These are phyloP conservation scores for Nepenthes mirabilis DNA, from an alignment of 148 eudicot genomes.

Conservation along the genomic window DNA sequence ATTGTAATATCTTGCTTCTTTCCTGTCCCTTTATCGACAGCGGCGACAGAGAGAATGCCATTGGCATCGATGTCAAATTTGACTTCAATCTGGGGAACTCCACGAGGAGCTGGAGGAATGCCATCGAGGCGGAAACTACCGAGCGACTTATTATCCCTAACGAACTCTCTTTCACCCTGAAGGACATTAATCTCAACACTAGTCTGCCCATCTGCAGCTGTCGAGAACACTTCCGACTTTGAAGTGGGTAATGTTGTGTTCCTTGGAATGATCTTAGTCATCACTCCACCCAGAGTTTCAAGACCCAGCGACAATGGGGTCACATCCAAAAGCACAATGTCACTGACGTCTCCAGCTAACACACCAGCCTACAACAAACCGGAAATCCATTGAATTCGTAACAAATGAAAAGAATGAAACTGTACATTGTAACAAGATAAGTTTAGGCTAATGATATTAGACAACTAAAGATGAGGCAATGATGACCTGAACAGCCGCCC, in stretches of 20 bases:
- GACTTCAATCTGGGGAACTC: conserved; percentile 67
- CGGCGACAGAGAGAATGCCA: conserved; percentile 60
- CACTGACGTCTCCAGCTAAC: conserved; percentile 53
- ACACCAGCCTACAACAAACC: conserved; percentile 42
- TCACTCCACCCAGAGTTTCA: conserved; percentile 62
- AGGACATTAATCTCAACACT: conserved; percentile 60
- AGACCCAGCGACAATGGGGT: conserved; percentile 52
- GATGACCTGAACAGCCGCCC: conserved; percentile 69
- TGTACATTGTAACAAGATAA: not conserved
- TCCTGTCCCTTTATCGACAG: conserved; percentile 60
- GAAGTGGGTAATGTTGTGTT: conserved; percentile 62
- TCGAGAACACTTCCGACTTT: conserved; percentile 61
- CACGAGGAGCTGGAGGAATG: conserved; percentile 72
- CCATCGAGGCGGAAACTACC: conserved; percentile 63
- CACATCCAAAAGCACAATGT: conserved; percentile 56
- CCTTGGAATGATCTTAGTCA: conserved; percentile 60
- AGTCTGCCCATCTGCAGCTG: conserved; percentile 69
- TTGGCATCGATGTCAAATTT: conserved; percentile 62
- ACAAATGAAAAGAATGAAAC: not conserved
- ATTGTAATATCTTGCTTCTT: conserved; percentile 68
- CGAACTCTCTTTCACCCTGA: conserved; percentile 70
- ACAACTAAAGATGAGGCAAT: conserved; percentile 1
- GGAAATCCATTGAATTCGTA: not conserved
- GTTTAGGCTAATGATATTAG: not conserved
- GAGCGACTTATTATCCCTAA: conserved; percentile 52